phyloP scores from a whole-genome alignment of 2,329 filamentous ascomycete genomes.

The Colletotrichum sp. region DNA sequence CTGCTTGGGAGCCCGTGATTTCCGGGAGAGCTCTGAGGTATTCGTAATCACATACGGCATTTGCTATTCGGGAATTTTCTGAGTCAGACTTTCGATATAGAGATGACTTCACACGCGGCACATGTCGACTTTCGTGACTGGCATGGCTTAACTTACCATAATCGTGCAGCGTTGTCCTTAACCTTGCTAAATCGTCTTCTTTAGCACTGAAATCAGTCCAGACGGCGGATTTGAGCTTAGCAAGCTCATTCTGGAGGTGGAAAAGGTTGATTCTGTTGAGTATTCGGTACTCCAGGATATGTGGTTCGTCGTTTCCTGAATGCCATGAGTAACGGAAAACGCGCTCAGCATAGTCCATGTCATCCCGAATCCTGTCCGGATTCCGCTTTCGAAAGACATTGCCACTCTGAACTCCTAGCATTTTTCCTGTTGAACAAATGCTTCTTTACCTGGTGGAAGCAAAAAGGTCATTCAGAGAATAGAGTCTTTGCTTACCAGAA shows the following conservation, averaged over 20 bases:
- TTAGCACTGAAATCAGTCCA: not conserved
- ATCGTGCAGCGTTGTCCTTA: not conserved
- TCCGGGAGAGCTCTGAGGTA: not conserved
- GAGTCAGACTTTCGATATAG: too few relatives aligned
- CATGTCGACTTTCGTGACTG: not conserved
- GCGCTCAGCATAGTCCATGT: not conserved
- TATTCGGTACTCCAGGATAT: not conserved
- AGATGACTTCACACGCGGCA: accelerated
- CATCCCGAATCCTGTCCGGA: not conserved
- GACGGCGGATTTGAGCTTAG: not conserved
- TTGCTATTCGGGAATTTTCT: not conserved
- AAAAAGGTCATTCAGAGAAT: not conserved
- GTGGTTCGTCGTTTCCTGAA: not conserved
- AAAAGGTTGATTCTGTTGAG: not conserved
- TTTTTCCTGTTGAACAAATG: not conserved
- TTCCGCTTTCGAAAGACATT: not conserved
- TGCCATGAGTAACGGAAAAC: not conserved
- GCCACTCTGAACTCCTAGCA: not conserved
- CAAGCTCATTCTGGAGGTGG: not conserved
- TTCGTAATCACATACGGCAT: not conserved
- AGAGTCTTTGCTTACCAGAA: not conserved
- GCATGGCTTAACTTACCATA: not conserved
- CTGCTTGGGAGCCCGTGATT: not conserved
- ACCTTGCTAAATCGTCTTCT: not conserved
- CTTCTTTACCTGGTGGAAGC: not conserved